Base-by-base conservation (phyloP, 176 grass and related monocot species). In the Avena atlantica region DNA sequence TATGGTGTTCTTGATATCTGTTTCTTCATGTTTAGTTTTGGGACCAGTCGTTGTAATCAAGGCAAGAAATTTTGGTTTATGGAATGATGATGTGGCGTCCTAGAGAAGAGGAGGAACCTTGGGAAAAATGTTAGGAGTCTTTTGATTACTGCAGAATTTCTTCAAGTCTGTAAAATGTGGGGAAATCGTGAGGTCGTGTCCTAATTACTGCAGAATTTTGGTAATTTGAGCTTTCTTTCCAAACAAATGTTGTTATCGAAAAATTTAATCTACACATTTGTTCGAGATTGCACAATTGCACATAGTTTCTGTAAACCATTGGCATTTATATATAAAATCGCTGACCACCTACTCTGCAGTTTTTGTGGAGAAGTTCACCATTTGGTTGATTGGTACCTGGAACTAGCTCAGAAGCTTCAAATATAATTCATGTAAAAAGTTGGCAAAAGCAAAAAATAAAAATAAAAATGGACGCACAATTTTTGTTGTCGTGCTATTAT, bases 31-130 rank as follows among this genome's bases (percentile, higher is more conserved):
- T 24, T 24, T 56, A 63, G 64, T 62, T 52, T 78, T 19, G 27
- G n/a, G 24, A 24, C n/a, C 10, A 62, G 48, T 37, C 23, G 34
- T 25, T 62, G 13, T 36, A 52, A 64, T 42, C 50, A 15, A 64
- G 9, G 42, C 56, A 81, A 13, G 12, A 74, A 36, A 74, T 52
- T 2, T 40, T 87, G 27, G 48, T 19, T 13, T 13, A 63, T 34
- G 72, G 21, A 69, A 37, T 69, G n/a, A 49, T 61, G 40, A 6
- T 71, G 66, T 72, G 31, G 53, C 23, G 24, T 72, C 19, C 25
- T n/a, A 72, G 17, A 60, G 4, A 73, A 52, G 40, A 72, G 65
- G 78, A 70, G 66, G 15, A 72, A 68, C 66, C 40, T 74, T 73
- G 31, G 42, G 13, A 8, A 36, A 80, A 62, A 13, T 25, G 8